Base-by-base conservation (phyloP, 2,329 filamentous ascomycete genomes). In the Gremmenia infestans region DNA sequence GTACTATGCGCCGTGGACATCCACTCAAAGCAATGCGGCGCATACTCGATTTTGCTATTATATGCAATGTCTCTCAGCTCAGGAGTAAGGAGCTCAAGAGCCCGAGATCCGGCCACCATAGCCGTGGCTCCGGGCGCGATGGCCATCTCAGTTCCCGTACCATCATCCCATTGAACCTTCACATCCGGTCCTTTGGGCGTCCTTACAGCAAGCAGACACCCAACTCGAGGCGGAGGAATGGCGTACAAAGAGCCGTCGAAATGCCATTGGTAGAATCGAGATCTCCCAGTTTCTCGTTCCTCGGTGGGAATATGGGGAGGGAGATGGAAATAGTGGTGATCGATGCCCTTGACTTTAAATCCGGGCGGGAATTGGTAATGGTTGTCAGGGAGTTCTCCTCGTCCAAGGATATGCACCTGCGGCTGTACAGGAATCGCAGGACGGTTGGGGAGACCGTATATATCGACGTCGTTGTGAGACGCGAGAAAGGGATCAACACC, bases 311-410 rank as follows among this genome's bases (percentile, higher is more conserved):
- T 68, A 48, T 73, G 72, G 6, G 72, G 72, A n/a, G 71, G 70
- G 17, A 72, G 61, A 54, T 74, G 71, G 58, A 72, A 72, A 23
- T 70, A 64, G n/a, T 60, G 60, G 53, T 72, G 71, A 52, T 72
- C 66, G 43, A 72, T 70, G 5, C 71, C 72, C 55, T 73, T 71
- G 48, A 73, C 63, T 57, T 73, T 69, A 55, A 73, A 73, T 2
- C 67, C 71, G 0, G 69, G 66, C 0, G 72, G 71, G 46, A 73
- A 73, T 37, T 71, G 65, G 51, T 68, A 72, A 59, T 73, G 69
- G 22, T 63, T 59, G 7, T 68, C 56, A 0, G 68, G 71, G n/a
- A 72, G 50, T 9, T 66, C 64, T 1, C 71, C 71, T 28, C 71
- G 68, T 1, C 71, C 71, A 23, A 73, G 64, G 47, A 73, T 72